These are phyloP conservation scores for Chrysoporthe austroafricana DNA, from an alignment of 2,329 filamentous ascomycete species.

Conservation along the genomic window DNA sequence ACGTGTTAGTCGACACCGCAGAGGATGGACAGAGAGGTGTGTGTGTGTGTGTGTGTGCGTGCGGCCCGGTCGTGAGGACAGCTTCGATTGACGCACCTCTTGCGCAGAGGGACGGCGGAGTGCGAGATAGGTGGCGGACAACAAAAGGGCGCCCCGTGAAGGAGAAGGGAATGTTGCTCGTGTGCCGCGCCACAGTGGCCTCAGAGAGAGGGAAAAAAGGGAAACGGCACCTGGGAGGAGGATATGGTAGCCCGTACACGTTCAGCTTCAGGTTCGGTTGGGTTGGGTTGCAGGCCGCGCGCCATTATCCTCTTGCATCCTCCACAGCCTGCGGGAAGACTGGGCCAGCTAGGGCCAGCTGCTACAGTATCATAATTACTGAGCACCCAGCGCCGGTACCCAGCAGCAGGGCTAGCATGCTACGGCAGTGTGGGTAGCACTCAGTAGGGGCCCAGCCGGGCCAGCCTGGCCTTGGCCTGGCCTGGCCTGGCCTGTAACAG, in stretches of 20 bases:
- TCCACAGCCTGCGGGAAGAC: neutral
- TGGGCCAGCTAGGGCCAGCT: neutral
- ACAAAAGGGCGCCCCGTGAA: neutral
- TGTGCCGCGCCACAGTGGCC: neutral
- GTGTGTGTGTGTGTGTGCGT: neutral
- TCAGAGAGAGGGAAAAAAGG: neutral
- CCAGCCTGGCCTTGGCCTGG: conserved; percentile 4
- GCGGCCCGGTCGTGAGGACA: neutral
- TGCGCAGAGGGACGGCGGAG: neutral
- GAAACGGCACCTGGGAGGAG: neutral
- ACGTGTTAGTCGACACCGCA: neutral
- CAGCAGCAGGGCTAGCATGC: too few relatives aligned
- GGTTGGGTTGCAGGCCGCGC: neutral
- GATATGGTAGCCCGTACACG: neutral
- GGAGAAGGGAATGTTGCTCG: neutral
- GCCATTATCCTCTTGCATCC: neutral
- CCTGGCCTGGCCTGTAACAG: conserved; percentile 7
- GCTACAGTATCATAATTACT: neutral
- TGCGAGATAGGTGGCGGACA: neutral
- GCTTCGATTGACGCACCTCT: conserved; percentile 15
- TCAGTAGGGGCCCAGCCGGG: neutral
- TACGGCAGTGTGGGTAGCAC: too few relatives aligned
- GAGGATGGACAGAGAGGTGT: neutral
- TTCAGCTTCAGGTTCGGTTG: conserved; percentile 1
- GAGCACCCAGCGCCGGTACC: too few relatives aligned